Percentiles rank a stretch among this genome's conserved stretches.
Conservation (phyloP, 176 grass and related monocot species). For the Oryza officinalis region DNA sequence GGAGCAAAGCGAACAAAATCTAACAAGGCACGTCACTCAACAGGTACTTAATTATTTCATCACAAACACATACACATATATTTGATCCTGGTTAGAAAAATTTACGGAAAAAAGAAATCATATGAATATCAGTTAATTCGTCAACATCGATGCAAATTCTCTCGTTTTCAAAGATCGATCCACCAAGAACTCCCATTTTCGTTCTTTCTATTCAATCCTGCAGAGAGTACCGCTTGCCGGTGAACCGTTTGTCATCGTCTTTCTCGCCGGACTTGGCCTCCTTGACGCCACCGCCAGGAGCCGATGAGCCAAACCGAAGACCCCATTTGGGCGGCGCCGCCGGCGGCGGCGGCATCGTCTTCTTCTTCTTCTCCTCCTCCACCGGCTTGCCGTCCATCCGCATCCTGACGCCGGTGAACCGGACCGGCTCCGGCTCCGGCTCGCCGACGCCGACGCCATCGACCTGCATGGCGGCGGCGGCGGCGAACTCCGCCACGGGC, state of each 20-base stretch:
- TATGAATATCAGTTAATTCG: background rate
- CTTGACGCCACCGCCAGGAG: background rate
- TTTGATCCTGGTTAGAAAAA: background rate
- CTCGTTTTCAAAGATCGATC: background rate
- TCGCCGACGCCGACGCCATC: background rate
- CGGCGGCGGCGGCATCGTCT: background rate
- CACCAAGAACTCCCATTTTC: background rate
- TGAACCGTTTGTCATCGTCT: background rate
- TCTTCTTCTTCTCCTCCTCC: conserved; percentile 12
- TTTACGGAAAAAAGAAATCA: background rate
- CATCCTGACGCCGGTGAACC: conserved; percentile 16
- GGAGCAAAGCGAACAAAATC: too few species aligned
- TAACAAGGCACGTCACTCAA: too few species aligned
- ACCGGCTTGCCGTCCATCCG: conserved; percentile 36
- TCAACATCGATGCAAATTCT: background rate
- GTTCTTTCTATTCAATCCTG: background rate
- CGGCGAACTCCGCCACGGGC: background rate
- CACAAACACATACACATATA: background rate
- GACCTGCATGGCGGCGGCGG: background rate
- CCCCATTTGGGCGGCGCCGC: background rate
- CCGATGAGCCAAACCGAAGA: background rate
- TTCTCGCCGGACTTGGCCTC: background rate
- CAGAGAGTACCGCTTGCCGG: conserved; percentile 1
- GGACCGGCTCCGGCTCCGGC: background rate
- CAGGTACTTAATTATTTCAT: background rate